A percentile compares a stretch with the other conserved stretches of the same genome.
phyloP scores from a whole-genome alignment of 2,329 filamentous ascomycete genomes.

The Epichloe festucae region DNA sequence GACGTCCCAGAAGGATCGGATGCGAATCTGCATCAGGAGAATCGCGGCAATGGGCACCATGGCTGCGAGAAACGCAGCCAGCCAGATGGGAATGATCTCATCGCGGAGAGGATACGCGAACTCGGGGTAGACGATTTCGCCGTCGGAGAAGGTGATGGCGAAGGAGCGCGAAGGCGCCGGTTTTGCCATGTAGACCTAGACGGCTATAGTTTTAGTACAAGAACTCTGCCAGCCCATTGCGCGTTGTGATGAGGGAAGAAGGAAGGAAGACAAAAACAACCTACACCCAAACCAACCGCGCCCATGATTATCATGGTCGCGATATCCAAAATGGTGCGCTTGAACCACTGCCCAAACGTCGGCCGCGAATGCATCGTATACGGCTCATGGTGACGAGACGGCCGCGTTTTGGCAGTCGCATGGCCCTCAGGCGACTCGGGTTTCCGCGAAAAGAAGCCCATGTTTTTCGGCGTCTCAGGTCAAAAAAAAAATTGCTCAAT shows the following conservation, averaged over 20 bases:
- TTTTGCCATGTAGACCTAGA: conserved; percentile 46
- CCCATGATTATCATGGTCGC: conserved; percentile 55
- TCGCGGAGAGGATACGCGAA: conserved; percentile 60
- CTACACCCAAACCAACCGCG: conserved; percentile 52
- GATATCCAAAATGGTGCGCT: conserved; percentile 53
- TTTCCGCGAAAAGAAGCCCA: conserved; percentile 3
- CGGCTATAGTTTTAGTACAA: background rate
- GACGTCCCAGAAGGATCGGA: conserved; percentile 55
- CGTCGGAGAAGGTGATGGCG: conserved; percentile 51
- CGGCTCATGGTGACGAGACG: conserved; percentile 7
- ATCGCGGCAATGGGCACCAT: conserved; percentile 54
- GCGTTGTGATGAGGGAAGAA: background rate
- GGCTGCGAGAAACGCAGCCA: conserved; percentile 51
- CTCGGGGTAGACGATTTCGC: conserved; percentile 55
- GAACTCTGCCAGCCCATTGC: too few relatives aligned
- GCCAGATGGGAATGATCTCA: conserved; percentile 60
- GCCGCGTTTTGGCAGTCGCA: background rate
- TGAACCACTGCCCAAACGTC: conserved; percentile 57
- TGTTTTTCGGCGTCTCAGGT: background rate
- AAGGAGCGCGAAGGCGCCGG: conserved; percentile 48
- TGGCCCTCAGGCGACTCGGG: background rate
- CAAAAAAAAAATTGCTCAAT: background rate
- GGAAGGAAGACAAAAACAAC: conserved; percentile 9
- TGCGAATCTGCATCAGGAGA: conserved; percentile 51
- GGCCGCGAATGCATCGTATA: conserved; percentile 39